Percentiles rank a stretch among this genome's conserved stretches.
phyloP scores from a whole-genome alignment of 768 basidiomycete species.

The Cystoderma amianthinum region DNA sequence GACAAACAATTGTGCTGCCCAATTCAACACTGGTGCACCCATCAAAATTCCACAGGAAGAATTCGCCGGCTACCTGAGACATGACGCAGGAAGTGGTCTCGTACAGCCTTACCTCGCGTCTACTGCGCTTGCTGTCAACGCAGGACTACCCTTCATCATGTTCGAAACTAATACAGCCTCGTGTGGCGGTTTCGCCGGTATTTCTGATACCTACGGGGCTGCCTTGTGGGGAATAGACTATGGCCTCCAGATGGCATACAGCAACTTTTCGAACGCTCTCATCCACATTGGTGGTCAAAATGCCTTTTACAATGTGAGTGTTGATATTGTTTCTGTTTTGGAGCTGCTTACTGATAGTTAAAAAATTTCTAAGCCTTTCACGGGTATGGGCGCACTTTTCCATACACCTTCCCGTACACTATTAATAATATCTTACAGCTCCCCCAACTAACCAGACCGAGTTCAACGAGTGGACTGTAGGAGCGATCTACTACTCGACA shows the following conservation, averaged over 20 bases:
- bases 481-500: conserved; percentile 70
- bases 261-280: conserved; percentile 48
- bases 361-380: neutral
- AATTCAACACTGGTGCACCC: conserved; percentile 31
- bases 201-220: conserved; percentile 56
- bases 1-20: conserved; percentile 53
- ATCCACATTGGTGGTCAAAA: conserved; percentile 63
- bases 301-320: conserved; percentile 58
- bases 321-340: neutral
- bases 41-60: conserved; percentile 33
- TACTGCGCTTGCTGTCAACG: conserved; percentile 32
- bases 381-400: neutral
- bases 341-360: neutral
- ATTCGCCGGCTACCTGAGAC: conserved; percentile 53
- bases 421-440: conserved; percentile 18
- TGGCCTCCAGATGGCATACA: conserved; percentile 53
- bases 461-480: conserved; percentile 69
- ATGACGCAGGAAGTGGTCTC: conserved; percentile 42
- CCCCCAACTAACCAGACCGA: conserved; percentile 51
- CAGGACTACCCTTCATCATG: conserved; percentile 50
- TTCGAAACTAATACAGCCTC: conserved; percentile 67
- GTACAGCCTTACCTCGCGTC: conserved; percentile 47
- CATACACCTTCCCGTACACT: neutral
- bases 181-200: conserved; percentile 62
- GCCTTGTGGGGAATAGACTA: conserved; percentile 64